Evolutionary conservation across 257 asterid species (phyloP), one percentile per base, ranked within the genome.

Genomic region (Lithospermum erythrorhizon): DNA sequence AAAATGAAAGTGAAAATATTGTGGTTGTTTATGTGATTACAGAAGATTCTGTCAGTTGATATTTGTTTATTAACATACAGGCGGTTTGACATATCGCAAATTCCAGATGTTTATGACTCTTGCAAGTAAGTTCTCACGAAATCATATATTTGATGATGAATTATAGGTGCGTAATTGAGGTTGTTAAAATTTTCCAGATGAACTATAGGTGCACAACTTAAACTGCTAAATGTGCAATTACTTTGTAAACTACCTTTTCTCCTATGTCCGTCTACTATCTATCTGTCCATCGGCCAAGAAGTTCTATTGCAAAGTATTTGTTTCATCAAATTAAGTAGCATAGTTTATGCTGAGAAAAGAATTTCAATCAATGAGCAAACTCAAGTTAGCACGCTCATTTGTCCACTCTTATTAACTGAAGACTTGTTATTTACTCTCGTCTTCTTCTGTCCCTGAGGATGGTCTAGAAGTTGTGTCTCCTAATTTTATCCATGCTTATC

Each of bases 81-180:
- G 70, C 86, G 96, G 63, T 93, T 81, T 59, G 94, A 93, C 63
- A 79, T 93, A 61, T 82, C 87, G 7, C 99, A 89, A 80, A 93
- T 93, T 71, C 99, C 99, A 35, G 99, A 93, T 77, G 90, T 93
- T 70, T 89, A 93, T 53, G 99, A 93, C 77, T 93, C 99, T 35
- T 81, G 89, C 99, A 93, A 93, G 99, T 93, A 86, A 82, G 95
- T 61, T 57, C 2, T 35, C 45, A 35, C 13, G 2, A 35, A 35
- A 35, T 35, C 45, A 35, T 35, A 35, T 35, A 35, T 35, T 35
- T 35, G 13, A 35, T 35, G 14, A 35, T 35, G 11, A 35, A 35
- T 10, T 35, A 35, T 35, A 35, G 45, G 7, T 35, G 45, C 14
- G 32, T 0, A 35, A 35, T 35, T 35, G 7, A 35, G 45, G 45